These are phyloP conservation scores for Cladorrhinum samala DNA, from an alignment of 495 filamentous ascomycete species.

Conservation along the genomic window DNA sequence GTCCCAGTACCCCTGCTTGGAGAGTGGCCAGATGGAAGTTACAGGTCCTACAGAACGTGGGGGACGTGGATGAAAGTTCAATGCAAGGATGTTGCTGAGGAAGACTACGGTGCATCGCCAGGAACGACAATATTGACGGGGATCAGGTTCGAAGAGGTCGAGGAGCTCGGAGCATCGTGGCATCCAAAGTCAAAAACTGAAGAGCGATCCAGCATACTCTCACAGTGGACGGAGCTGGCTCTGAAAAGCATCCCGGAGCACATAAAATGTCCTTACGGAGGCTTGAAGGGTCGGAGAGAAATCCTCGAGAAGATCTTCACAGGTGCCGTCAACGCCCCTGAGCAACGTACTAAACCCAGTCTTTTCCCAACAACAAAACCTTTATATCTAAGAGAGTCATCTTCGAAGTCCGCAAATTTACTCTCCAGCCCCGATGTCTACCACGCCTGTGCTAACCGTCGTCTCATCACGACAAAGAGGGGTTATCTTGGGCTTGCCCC, in stretches of 20 bases:
- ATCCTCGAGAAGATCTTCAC: background rate
- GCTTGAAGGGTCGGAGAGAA: background rate
- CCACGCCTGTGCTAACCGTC: background rate
- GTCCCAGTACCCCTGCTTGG: too few species aligned
- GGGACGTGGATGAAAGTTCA: background rate
- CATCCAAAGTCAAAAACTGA: background rate
- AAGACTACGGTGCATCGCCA: too few species aligned
- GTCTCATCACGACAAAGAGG: background rate
- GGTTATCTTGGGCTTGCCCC: background rate
- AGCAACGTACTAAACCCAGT: background rate
- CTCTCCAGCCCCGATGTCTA: background rate
- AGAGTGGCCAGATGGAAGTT: too few species aligned
- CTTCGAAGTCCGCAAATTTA: background rate
- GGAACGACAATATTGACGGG: background rate
- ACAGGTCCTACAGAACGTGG: background rate
- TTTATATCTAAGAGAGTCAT: too few species aligned
- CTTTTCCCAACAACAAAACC: too few species aligned
- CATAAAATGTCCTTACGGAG: background rate
- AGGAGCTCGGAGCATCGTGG: background rate
- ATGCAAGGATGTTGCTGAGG: too few species aligned
- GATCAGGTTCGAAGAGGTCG: background rate
- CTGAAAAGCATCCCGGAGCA: background rate
- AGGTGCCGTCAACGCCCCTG: background rate
- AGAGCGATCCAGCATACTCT: too few species aligned
- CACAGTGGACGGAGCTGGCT: background rate